phyloP scores from a whole-genome alignment of 495 filamentous ascomycete genomes.

The Penicillium lividum region DNA sequence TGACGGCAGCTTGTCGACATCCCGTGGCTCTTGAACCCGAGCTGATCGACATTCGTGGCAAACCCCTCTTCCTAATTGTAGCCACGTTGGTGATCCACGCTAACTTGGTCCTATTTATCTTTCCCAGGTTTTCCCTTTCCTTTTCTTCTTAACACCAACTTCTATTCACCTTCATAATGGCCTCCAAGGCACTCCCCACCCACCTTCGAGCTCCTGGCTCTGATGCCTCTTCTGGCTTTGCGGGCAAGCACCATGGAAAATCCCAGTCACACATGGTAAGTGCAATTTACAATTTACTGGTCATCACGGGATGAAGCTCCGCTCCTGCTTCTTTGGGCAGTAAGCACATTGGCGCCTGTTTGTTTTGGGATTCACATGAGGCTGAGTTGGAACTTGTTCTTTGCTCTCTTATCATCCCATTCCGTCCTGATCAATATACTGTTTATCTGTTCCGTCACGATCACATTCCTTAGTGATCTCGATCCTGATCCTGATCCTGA shows the following conservation, averaged over 20 bases:
- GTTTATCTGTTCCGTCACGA: neutral
- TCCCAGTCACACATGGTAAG: constrained; percentile 94
- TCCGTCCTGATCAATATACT: neutral
- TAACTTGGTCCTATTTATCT: constrained; percentile 8
- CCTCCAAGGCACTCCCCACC: constrained; percentile 68
- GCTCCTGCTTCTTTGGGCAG: constrained; percentile 4
- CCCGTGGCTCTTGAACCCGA: constrained; percentile 18
- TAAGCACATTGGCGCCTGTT: neutral
- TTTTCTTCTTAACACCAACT: constrained; percentile 7
- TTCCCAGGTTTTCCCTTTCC: constrained; percentile 9
- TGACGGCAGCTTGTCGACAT: constrained; percentile 42
- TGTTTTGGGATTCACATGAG: neutral
- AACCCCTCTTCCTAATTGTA: constrained; percentile 21
- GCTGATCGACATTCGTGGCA: constrained; percentile 34
- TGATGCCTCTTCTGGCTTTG: constrained; percentile 56
- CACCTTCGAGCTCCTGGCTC: constrained; percentile 70
- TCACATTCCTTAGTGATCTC: neutral
- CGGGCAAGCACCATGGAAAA: constrained; percentile 87
- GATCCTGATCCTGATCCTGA: neutral
- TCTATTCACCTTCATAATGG: constrained; percentile 50
- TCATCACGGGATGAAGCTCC: constrained; percentile 1
- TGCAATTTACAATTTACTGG: constrained; percentile 22
- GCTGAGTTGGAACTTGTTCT: neutral
- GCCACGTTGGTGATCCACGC: constrained; percentile 8
- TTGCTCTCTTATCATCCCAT: neutral